Evolutionary conservation across 345 rosid genomes (phyloP), one percentile per base, ranked within the genome.

Genomic region (Syzygium oleosum): DNA sequence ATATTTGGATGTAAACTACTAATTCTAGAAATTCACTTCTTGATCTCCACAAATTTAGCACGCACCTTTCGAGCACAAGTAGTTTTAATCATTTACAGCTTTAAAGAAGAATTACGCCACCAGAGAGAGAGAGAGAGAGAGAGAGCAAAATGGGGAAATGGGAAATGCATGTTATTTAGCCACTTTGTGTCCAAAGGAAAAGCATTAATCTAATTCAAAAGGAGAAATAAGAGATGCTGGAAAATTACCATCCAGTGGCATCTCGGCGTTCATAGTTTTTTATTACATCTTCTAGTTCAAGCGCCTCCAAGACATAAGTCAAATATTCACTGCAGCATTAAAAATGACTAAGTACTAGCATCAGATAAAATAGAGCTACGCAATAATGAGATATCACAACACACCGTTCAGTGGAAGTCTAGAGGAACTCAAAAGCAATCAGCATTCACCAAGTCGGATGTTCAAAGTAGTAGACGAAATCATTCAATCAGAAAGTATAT

Each of bases 231-330:
- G 84, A 86, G 27, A 31, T 84, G 8, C 55, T 86, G 84, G 58
- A 92, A 92, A 88, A 90, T 89, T 91, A 97, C 99, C 99, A 98
- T 95, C 99, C 98, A 86, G 96, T 97, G 84, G 96, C 91, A 91
- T 89, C 92, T 90, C 98, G 91, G 5, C 96, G 94, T 84, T 96
- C 99, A 89, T 93, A 93, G 90, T 96, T 98, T 91, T 93, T 98
- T 93, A 98, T 92, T 65, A 96, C 94, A 90, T 98, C 99, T 93
- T 98, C 99, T 88, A 98, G 94, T 90, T 95, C 95, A 87, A 98
- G 95, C 9, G 99, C 99, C 90, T 98, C 95, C 59, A 91, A 87
- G 84, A 98, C 96, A 89, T 88, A 97, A 15, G 94, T 94, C 94
- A 96, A 94, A 90, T 97, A 98, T 93, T 97, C 98, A 86, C 99